Percentiles rank a stretch among this genome's conserved stretches.
Conservation (phyloP, 768 basidiomycete genomes). For the Phaffia tasmanica region DNA sequence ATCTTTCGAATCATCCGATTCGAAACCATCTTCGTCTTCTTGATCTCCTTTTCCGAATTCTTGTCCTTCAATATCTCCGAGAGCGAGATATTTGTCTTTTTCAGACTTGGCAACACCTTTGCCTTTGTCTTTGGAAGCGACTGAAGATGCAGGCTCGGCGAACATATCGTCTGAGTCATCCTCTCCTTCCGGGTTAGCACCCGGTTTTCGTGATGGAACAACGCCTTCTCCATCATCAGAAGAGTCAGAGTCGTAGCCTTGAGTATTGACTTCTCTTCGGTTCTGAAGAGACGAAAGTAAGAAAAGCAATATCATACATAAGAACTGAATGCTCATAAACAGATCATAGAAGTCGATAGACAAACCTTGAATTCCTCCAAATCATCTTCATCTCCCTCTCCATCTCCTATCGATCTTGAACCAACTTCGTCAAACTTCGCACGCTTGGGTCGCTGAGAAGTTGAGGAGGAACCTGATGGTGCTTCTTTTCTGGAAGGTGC, state of each 20-base stretch:
- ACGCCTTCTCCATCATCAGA: slow-evolving; percentile 93
- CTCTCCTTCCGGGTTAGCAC: neutral
- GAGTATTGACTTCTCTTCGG: slow-evolving; percentile 63
- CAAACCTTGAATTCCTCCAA: slow-evolving; percentile 24
- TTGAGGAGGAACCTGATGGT: neutral
- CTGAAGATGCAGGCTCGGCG: neutral
- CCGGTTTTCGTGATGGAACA: slow-evolving; percentile 59
- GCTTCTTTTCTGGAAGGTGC: too few species aligned
- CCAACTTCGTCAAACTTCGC: slow-evolving; percentile 12
- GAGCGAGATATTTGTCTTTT: neutral
- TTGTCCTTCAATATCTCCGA: neutral
- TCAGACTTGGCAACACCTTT: neutral
- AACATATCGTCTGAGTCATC: neutral
- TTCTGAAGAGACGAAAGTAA: slow-evolving; percentile 30
- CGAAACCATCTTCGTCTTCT: neutral
- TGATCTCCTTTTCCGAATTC: neutral
- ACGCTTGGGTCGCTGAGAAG: slow-evolving; percentile 12
- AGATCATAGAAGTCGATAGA: neutral
- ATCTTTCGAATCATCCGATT: slow-evolving; percentile 42
- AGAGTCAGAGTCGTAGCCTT: slow-evolving; percentile 88
- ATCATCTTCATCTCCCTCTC: slow-evolving; percentile 17
- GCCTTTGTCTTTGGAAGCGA: neutral
- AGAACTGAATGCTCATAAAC: neutral
- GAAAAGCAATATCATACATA: too few species aligned
- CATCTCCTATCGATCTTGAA: neutral